These are phyloP conservation scores for Rutidosis leptorrhynchoides DNA, from an alignment of 129 eudicot genomes.

Conservation along the genomic window DNA sequence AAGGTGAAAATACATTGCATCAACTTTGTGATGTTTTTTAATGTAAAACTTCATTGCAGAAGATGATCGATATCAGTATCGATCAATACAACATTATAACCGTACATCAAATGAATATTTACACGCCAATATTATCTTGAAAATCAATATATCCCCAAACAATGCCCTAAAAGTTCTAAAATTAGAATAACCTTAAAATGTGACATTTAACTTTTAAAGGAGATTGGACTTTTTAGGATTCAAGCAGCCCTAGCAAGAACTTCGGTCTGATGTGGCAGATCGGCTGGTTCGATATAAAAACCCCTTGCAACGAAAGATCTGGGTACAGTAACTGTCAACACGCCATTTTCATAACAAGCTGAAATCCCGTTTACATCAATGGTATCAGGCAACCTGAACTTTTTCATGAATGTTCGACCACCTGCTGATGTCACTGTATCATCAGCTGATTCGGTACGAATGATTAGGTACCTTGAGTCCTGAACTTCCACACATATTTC, in stretches of 20 bases:
- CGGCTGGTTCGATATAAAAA: constrained; percentile 58
- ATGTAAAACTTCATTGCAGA: constrained; percentile 14
- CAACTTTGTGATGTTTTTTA: not conserved
- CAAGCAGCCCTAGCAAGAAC: constrained; percentile 82
- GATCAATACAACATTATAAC: not conserved
- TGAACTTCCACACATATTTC: constrained; percentile 79
- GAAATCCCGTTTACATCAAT: constrained; percentile 76
- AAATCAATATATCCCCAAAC: constrained; percentile 1
- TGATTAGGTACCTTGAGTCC: constrained; percentile 75
- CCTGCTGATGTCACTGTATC: constrained; percentile 34
- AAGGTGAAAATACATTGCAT: not conserved
- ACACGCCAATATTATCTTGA: constrained; percentile 10
- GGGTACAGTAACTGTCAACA: constrained; percentile 78
- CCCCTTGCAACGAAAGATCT: constrained; percentile 58
- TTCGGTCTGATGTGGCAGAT: constrained; percentile 39
- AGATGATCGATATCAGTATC: constrained; percentile 2
- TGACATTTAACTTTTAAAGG: not conserved
- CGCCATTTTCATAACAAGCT: constrained; percentile 75
- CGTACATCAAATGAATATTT: constrained; percentile 20
- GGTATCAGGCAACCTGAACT: constrained; percentile 62
- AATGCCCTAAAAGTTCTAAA: constrained; percentile 19
- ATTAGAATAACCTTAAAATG: not conserved
- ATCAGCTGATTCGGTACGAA: constrained; percentile 59
- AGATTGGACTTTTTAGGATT: not conserved
- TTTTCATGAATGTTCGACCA: constrained; percentile 58